Conservation (phyloP, 192 early-diverging fungal genomes). For the Coemansia sp. region DNA sequence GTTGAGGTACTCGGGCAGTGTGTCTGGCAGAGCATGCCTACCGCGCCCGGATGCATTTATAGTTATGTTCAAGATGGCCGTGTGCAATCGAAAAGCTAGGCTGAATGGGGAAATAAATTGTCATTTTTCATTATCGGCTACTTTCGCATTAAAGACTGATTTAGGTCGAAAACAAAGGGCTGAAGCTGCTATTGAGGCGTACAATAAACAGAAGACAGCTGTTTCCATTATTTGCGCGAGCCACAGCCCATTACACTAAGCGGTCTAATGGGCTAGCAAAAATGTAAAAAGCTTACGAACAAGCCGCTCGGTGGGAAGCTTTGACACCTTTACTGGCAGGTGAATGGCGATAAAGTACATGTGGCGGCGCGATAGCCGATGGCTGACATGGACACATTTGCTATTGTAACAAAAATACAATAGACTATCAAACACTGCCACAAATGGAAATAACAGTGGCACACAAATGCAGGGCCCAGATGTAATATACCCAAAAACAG, state of each 20-base stretch:
- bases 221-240: neutral
- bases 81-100: neutral
- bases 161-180: neutral
- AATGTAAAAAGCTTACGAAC: neutral
- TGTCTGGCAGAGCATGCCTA: neutral
- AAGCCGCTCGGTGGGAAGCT: neutral
- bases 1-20: neutral
- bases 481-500: neutral
- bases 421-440: neutral
- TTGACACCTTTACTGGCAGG: neutral
- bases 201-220: neutral
- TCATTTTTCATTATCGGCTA: neutral
- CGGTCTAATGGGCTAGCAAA: neutral
- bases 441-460: neutral
- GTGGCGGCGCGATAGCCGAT: neutral
- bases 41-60: neutral
- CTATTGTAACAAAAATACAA: neutral
- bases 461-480: constrained; percentile 1
- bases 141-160: neutral
- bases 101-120: constrained; percentile 5
- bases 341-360: neutral
- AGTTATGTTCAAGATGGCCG: neutral
- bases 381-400: neutral
- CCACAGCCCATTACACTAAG: neutral
- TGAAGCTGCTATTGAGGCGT: neutral